Conservation (phyloP, 2,329 filamentous ascomycete genomes). For the Claviceps sorghi region DNA sequence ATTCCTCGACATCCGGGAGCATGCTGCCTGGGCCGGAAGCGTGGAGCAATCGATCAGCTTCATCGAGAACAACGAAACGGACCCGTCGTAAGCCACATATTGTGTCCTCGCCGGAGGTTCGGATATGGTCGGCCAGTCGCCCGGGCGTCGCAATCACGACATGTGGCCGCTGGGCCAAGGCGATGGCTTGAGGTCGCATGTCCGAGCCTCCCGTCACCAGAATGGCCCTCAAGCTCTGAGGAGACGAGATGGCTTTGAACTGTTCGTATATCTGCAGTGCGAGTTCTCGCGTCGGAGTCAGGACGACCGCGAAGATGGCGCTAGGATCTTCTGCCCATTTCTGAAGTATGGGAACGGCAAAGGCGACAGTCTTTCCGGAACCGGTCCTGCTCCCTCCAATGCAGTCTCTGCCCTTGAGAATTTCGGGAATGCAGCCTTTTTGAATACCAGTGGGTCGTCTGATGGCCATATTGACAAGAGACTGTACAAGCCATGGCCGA, state of each 20-base stretch:
- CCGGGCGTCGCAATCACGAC: constrained; percentile 91
- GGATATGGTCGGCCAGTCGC: constrained; percentile 83
- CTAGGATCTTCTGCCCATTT: constrained; percentile 85
- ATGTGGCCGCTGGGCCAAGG: constrained; percentile 68
- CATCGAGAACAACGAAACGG: constrained; percentile 80
- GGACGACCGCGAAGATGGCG: constrained; percentile 75
- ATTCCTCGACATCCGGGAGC: constrained; percentile 87
- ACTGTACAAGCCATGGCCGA: constrained; percentile 75
- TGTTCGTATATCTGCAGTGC: constrained; percentile 95
- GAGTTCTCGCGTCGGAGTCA: constrained; percentile 84
- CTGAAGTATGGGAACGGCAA: constrained; percentile 86
- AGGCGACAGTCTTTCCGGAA: constrained; percentile 94
- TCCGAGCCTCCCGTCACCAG: constrained; percentile 88
- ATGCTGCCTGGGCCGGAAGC: constrained; percentile 65
- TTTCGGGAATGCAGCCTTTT: constrained; percentile 81
- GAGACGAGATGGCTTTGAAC: constrained; percentile 79
- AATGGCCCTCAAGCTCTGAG: constrained; percentile 72
- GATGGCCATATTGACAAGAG: constrained; percentile 64
- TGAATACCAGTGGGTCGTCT: constrained; percentile 85
- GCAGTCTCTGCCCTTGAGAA: constrained; percentile 79
- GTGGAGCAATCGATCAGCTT: constrained; percentile 79
- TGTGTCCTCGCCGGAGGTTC: constrained; percentile 81
- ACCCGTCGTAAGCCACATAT: constrained; percentile 66
- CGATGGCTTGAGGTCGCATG: constrained; percentile 81
- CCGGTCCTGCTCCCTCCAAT: constrained; percentile 91